phyloP scores from a whole-genome alignment of 2,329 filamentous ascomycete genomes.

The Ilyonectria sp. region DNA sequence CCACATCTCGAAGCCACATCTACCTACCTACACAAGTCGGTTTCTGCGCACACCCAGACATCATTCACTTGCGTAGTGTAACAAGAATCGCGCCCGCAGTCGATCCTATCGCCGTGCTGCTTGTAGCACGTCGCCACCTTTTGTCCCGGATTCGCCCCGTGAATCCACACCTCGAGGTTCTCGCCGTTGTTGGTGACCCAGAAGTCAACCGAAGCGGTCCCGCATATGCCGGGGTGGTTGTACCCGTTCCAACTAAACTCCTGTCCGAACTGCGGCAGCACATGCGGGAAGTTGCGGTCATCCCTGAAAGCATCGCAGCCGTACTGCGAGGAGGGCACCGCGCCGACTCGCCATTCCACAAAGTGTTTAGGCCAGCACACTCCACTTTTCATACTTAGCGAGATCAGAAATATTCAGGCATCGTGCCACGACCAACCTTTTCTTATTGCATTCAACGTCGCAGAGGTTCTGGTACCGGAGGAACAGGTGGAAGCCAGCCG shows the following conservation, averaged over 20 bases:
- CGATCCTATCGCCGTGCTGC: conserved; percentile 4
- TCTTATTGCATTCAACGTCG: conserved; percentile 16
- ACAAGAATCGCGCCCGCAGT: neutral
- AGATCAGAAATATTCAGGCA: no score
- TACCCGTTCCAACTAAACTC: conserved; percentile 11
- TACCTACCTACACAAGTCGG: neutral
- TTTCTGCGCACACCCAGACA: conserved; percentile 21
- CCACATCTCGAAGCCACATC: neutral
- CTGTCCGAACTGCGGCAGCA: conserved; percentile 1
- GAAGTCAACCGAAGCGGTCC: conserved; percentile 14
- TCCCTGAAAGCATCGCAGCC: conserved; percentile 12
- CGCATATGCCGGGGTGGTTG: conserved; percentile 12
- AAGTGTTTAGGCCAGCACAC: conserved; percentile 22
- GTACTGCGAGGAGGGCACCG: conserved; percentile 13
- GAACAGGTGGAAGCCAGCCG: conserved; percentile 7
- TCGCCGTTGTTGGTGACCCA: conserved; percentile 4
- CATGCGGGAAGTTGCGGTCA: neutral
- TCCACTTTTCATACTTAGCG: neutral
- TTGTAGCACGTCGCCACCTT: conserved; percentile 18
- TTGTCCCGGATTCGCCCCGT: conserved; percentile 9
- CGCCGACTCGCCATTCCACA: conserved; percentile 18
- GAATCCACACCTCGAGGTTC: conserved; percentile 12
- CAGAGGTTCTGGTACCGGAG: conserved; percentile 13
- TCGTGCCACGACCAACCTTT: neutral
- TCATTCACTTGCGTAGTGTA: neutral